These are phyloP conservation scores for Fraxinus velutina DNA, from an alignment of 305 asterid genomes.

Conservation along the genomic window DNA sequence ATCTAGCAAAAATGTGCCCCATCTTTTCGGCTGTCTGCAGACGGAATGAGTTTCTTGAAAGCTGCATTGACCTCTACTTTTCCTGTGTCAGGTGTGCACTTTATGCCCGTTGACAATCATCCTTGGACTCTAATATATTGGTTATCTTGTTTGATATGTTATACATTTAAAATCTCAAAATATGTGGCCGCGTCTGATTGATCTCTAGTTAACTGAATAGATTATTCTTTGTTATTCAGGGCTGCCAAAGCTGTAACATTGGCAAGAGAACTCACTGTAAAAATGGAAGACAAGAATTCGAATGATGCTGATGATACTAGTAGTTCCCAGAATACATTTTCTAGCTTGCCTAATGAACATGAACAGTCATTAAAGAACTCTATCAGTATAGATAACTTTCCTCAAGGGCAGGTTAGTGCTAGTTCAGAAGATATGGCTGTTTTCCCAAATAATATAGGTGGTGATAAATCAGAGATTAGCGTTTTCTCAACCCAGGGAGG, in stretches of 20 bases:
- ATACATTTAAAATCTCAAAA: background rate
- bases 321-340: conserved; percentile 90
- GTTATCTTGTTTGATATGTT: background rate
- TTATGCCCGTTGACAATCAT: conserved; percentile 5
- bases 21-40: conserved; percentile 90
- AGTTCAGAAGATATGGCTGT: conserved; percentile 78
- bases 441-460: conserved; percentile 31
- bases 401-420: conserved; percentile 76
- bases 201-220: conserved; percentile 17
- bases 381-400: conserved; percentile 73
- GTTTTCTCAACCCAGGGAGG: conserved; percentile 36
- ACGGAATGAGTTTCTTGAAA: conserved; percentile 88
- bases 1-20: conserved; percentile 95
- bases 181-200: conserved; percentile 24
- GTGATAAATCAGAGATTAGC: conserved; percentile 42
- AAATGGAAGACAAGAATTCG: conserved; percentile 66
- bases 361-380: conserved; percentile 82
- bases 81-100: conserved; percentile 85
- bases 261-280: conserved; percentile 76
- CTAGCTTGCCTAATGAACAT: conserved; percentile 88
- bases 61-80: conserved; percentile 90
- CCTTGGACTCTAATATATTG: background rate
- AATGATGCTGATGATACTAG: conserved; percentile 75
- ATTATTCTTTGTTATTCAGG: conserved; percentile 45
- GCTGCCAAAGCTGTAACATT: conserved; percentile 93